A percentile compares a stretch with the other conserved stretches of the same genome.
phyloP scores from a whole-genome alignment of 2,329 filamentous ascomycete genomes.

The Hymenoscyphus linearis region DNA sequence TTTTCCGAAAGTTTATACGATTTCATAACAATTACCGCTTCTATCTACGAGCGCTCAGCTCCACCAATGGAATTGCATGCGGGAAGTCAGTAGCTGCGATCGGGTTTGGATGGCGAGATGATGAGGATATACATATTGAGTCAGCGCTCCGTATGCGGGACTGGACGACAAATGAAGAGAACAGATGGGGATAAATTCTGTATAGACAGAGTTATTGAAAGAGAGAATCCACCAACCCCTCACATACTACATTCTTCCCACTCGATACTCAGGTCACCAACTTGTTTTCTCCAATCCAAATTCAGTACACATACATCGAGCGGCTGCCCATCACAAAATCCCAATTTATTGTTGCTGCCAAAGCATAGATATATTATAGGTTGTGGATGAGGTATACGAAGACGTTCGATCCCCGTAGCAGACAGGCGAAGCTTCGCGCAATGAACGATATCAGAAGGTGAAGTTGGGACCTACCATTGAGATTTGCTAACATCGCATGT shows the following conservation, averaged over 20 bases:
- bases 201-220: no score
- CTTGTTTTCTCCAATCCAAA: not conserved
- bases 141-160: no score
- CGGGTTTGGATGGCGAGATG: no score
- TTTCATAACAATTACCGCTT: slow-evolving; percentile 61
- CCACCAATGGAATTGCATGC: slow-evolving; percentile 61
- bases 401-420: slow-evolving; percentile 46
- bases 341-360: slow-evolving; percentile 39
- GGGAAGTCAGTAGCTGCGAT: slow-evolving; percentile 32
- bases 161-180: no score
- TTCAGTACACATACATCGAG: slow-evolving; percentile 36
- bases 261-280: slow-evolving; percentile 20
- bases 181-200: no score
- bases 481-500: slow-evolving; percentile 56
- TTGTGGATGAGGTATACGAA: slow-evolving; percentile 40
- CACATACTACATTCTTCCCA: slow-evolving; percentile 20
- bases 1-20: slow-evolving; percentile 60
- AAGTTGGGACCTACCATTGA: slow-evolving; percentile 47
- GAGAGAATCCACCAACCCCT: slow-evolving; percentile 8
- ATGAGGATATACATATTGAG: no score
- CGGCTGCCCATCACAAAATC: slow-evolving; percentile 42
- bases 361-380: slow-evolving; percentile 41
- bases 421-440: slow-evolving; percentile 31
- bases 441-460: slow-evolving; percentile 9
- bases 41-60: slow-evolving; percentile 57